Base-by-base conservation (phyloP, 441 rosid species). In the Kokia cookei region DNA sequence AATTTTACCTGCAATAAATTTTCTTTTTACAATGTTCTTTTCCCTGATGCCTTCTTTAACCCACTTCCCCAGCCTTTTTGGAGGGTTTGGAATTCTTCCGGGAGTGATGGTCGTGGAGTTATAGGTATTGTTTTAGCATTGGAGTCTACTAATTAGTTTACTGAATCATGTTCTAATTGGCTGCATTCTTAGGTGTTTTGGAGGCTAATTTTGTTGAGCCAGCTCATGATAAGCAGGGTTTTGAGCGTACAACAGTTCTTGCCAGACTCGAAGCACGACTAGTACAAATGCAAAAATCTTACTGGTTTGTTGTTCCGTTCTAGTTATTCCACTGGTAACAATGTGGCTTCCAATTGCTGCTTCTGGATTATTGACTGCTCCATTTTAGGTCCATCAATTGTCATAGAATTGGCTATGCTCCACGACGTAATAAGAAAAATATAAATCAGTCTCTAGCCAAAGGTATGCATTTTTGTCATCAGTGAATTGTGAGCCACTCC, bases 51-150 rank as follows among this genome's bases (percentile, higher is more conserved):
- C 47, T 55, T 37, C 2, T 40, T 17, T 54, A 14, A 55, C 13
- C 35, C 53, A 2, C 37, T 77, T 74, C 82, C 67, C 71, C 90
- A 95, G 99, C 99, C 98, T 59, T 95, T 93, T 81, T 95, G 97
- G 97, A 93, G 99, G 92, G 78, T 95, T 47, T 95, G 99, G 99
- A 95, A 95, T 87, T 85, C 99, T 72, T 79, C 97, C 10, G 98
- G 94, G 77, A 91, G 97, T 85, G 89, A 85, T 81, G 97, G 99
- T 27, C 97, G 99, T 78, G 99, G 98, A 13, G 95, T 95, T 68
- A 88, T 95, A 81, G 99, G 99, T 95, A 76, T 48, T 55, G 8
- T 55, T 76, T 74, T 40, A 48, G 48, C 59, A 70, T 43, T 64
- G 53, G 72, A 72, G 43, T 61, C 73, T 29, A 35, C 40, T 40